Evolutionary conservation across 2,329 filamentous ascomycete species (phyloP).

Genomic region (Diaporthe sp.): DNA sequence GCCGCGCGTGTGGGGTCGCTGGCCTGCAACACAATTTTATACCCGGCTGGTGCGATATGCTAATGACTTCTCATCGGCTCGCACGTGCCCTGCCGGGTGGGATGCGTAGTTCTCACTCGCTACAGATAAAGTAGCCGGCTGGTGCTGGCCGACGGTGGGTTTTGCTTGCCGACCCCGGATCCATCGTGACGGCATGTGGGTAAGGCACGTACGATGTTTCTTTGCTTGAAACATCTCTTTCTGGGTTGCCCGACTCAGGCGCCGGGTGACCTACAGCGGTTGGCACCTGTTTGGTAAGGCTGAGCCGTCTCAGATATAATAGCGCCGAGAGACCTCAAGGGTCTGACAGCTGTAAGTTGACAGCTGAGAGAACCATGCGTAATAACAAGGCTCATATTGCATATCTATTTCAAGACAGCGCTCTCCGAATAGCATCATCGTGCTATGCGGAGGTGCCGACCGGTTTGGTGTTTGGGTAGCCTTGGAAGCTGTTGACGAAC

Average conservation of each 20-base stretch:
- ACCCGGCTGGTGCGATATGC: background rate
- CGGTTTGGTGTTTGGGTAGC: background rate
- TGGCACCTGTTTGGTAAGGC: slow-evolving; percentile 10
- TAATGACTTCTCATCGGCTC: background rate
- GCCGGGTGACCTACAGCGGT: background rate
- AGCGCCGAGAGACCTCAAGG: slow-evolving; percentile 7
- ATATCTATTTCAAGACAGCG: slow-evolving; percentile 16
- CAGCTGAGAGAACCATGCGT: slow-evolving; percentile 10
- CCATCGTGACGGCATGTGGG: slow-evolving; percentile 4
- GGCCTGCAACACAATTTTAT: slow-evolving; percentile 10
- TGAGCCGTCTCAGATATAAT: slow-evolving; percentile 25
- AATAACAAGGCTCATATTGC: background rate
- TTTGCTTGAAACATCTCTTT: slow-evolving; percentile 9
- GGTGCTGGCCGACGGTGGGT: slow-evolving; percentile 3
- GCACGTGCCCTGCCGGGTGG: slow-evolving; percentile 12
- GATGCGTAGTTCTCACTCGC: background rate
- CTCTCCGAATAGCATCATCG: background rate
- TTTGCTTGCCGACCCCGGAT: background rate
- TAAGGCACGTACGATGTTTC: slow-evolving; percentile 22
- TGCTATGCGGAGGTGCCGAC: too few relatives aligned
- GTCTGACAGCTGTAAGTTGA: slow-evolving; percentile 10
- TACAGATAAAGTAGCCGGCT: background rate
- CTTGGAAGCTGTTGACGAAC: background rate
- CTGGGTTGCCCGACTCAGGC: slow-evolving; percentile 16
- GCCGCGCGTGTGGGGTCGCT: slow-evolving; percentile 6